Evolutionary conservation across 202 grass and related monocot genomes (phyloP), one percentile per base, ranked within the genome.

Genomic region (Eragrostis tef): DNA sequence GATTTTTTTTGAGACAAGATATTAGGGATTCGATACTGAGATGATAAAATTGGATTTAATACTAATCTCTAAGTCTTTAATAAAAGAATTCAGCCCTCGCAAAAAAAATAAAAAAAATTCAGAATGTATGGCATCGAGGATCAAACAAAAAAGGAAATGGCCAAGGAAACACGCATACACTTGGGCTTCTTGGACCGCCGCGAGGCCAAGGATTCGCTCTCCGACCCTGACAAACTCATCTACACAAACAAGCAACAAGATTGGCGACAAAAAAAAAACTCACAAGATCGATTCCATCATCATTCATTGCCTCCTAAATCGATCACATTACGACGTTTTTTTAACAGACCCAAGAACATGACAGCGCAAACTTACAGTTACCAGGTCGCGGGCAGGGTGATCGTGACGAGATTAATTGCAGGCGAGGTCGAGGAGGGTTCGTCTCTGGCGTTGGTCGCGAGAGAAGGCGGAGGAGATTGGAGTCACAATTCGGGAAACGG

Each of bases 131-230:
- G 2, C 11, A 46, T 3, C 47, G 9, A 20, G 69, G 6, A 81
- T 51, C 31, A 39, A 68, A 47, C 16, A 10, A 17, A 11, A 59
- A 58, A 29, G 22, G 11, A 11, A 11, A 48, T 13, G 16, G 6
- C 5, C 2, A 0, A 6, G 19, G 4, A 9, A 24, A 11, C 45
- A 16, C 4, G 19, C 25, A 0, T 80, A 89, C 87, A 83, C 6
- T 83, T 90, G 36, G 88, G 88, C 56, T 90, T 90, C 62, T 86
- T 86, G 80, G 88, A 86, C 29, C 73, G 83, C 50, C 83, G 72
- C 1, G 84, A 79, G 52, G 84, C 79, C 84, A 81, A 29, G 54
- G 78, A 87, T 20, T 79, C 84, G 53, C 19, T 73, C 6, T 90
- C 84, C 20, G 79, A 79, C 3, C 75, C 84, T 9, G 88, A 63